Evolutionary conservation across 495 filamentous ascomycete genomes (phyloP).

Genomic region (Darksidea phi): DNA sequence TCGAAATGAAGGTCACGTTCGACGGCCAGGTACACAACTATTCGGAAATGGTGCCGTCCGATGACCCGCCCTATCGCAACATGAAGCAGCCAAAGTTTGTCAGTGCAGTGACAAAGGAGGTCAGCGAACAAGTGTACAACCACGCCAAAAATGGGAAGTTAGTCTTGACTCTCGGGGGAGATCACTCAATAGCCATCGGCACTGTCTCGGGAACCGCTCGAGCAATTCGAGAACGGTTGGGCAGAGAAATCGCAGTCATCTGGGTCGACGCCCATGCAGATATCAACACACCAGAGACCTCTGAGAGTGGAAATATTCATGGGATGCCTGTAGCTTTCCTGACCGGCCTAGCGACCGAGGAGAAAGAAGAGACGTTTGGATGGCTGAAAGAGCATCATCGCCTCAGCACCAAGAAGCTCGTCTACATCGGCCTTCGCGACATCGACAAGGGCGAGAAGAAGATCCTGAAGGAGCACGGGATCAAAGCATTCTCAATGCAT

Average conservation of each 20-base stretch:
- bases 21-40: slow-evolving; percentile 84
- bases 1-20: slow-evolving; percentile 83
- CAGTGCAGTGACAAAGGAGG: slow-evolving; percentile 76
- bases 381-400: slow-evolving; percentile 71
- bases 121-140: slow-evolving; percentile 81
- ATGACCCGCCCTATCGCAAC: slow-evolving; percentile 74
- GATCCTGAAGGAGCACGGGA: slow-evolving; percentile 79
- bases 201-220: slow-evolving; percentile 80
- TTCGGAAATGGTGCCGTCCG: slow-evolving; percentile 66
- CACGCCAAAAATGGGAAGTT: slow-evolving; percentile 83
- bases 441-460: slow-evolving; percentile 89
- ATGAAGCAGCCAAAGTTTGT: slow-evolving; percentile 94
- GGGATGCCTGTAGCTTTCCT: slow-evolving; percentile 97
- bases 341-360: slow-evolving; percentile 75
- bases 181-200: slow-evolving; percentile 96
- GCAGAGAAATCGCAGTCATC: slow-evolving; percentile 84
- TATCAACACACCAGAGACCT: slow-evolving; percentile 93
- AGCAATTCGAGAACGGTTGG: slow-evolving; percentile 76
- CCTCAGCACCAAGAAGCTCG: slow-evolving; percentile 77
- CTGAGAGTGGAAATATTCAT: slow-evolving; percentile 89
- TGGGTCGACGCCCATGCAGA: slow-evolving; percentile 99
- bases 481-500: slow-evolving; percentile 98
- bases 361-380: slow-evolving; percentile 72
- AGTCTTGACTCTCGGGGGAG: slow-evolving; percentile 90
- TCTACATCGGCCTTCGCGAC: slow-evolving; percentile 95